phyloP scores from a whole-genome alignment of 495 filamentous ascomycete species.

The Lophiostoma macrostomum region DNA sequence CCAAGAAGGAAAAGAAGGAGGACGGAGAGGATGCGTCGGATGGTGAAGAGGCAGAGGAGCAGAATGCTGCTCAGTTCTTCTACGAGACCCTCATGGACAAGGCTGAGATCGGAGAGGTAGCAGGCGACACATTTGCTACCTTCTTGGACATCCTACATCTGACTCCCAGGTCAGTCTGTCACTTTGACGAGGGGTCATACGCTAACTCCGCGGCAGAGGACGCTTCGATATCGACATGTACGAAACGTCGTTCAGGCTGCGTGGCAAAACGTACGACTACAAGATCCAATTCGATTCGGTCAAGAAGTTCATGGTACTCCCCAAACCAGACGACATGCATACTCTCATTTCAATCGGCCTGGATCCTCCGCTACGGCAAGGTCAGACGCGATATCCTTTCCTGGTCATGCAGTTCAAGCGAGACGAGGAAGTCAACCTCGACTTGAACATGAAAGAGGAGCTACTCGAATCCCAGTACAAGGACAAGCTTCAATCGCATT shows the following conservation, averaged over 20 bases:
- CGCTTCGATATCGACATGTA: conserved; percentile 99
- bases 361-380: conserved; percentile 93
- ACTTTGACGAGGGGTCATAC: background rate
- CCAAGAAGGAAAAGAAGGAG: conserved; percentile 68
- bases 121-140: conserved; percentile 93
- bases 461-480: conserved; percentile 78
- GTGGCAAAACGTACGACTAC: conserved; percentile 99
- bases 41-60: conserved; percentile 61
- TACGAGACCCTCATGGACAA: conserved; percentile 98
- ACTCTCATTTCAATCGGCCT: conserved; percentile 92
- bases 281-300: conserved; percentile 97
- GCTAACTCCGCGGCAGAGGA: conserved; percentile 62
- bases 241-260: conserved; percentile 93
- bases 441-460: conserved; percentile 93
- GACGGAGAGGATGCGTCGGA: conserved; percentile 36
- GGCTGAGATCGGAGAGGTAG: conserved; percentile 98
- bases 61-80: conserved; percentile 78
- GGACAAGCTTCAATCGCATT: conserved; percentile 78
- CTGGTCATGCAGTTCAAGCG: conserved; percentile 99
- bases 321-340: conserved; percentile 95
- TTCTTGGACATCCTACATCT: conserved; percentile 97
- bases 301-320: conserved; percentile 98
- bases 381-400: conserved; percentile 97
- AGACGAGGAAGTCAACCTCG: conserved; percentile 94
- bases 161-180: conserved; percentile 72